phyloP scores from a whole-genome alignment of 352 stramenopile genomes.

The Globisporangium paddicum region DNA sequence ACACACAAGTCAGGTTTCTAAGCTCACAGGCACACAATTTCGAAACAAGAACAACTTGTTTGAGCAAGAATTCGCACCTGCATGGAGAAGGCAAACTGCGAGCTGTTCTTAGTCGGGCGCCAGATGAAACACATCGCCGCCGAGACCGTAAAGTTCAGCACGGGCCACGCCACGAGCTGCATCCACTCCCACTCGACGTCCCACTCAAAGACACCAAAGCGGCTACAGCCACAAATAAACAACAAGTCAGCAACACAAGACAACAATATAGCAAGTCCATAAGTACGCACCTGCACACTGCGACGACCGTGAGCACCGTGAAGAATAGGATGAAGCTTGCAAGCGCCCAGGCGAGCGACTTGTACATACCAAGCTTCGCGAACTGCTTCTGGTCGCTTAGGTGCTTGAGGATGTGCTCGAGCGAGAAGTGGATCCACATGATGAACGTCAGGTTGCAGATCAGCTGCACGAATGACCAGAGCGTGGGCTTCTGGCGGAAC shows the following conservation, averaged over 20 bases:
- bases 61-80: conserved; percentile 31
- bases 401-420: conserved; percentile 80
- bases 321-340: conserved; percentile 88
- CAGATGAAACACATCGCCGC: conserved; percentile 89
- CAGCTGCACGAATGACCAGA: conserved; percentile 83
- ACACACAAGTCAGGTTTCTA: neutral
- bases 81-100: conserved; percentile 84
- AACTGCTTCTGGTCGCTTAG: conserved; percentile 86
- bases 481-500: conserved; percentile 72
- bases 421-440: conserved; percentile 88
- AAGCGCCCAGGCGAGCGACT: conserved; percentile 71
- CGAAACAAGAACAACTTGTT: neutral
- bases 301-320: conserved; percentile 76
- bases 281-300: conserved; percentile 40
- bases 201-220: conserved; percentile 85
- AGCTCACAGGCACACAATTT: neutral
- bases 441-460: conserved; percentile 88
- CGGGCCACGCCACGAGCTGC: conserved; percentile 88
- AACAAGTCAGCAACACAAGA: neutral
- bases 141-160: conserved; percentile 90
- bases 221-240: conserved; percentile 22
- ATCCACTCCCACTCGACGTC: conserved; percentile 91
- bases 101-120: conserved; percentile 82
- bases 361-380: conserved; percentile 89
- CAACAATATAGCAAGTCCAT: neutral